Evolutionary conservation across 2,329 filamentous ascomycete genomes (phyloP).

Genomic region (Talaromyces sp.): DNA sequence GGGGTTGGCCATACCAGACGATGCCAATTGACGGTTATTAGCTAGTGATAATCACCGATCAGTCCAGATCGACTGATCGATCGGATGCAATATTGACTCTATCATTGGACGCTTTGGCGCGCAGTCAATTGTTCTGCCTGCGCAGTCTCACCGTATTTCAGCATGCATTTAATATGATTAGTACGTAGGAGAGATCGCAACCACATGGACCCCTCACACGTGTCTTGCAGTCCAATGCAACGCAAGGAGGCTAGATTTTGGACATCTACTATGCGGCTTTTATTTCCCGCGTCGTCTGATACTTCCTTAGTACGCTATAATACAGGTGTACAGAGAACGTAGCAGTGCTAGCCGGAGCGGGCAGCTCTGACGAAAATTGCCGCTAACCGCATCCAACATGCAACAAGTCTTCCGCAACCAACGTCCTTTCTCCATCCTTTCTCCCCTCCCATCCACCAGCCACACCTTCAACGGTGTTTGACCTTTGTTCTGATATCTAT

Average conservation of each 20-base stretch:
- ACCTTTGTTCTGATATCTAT: neutral
- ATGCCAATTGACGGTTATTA: too few species aligned
- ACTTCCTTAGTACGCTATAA: too few species aligned
- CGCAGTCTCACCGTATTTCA: neutral
- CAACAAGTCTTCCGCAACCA: neutral
- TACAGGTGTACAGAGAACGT: neutral
- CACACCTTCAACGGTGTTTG: conserved; percentile 3
- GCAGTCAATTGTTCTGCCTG: neutral
- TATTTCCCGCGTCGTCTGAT: neutral
- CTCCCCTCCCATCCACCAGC: neutral
- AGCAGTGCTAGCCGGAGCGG: neutral
- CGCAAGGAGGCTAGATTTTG: neutral
- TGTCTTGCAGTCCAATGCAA: neutral
- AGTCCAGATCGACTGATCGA: neutral
- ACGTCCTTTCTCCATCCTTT: neutral
- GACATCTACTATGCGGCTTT: neutral
- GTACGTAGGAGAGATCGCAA: too few species aligned
- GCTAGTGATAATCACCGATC: too few species aligned
- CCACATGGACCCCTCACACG: neutral
- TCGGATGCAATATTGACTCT: neutral
- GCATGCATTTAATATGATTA: neutral
- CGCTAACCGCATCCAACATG: neutral
- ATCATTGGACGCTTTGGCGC: neutral
- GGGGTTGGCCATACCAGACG: too few species aligned
- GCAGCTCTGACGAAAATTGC: neutral